A percentile compares a stretch with the other conserved stretches of the same genome.
phyloP scores from a whole-genome alignment of 1,284 basidiomycete species.

The Pseudozyma sp. region DNA sequence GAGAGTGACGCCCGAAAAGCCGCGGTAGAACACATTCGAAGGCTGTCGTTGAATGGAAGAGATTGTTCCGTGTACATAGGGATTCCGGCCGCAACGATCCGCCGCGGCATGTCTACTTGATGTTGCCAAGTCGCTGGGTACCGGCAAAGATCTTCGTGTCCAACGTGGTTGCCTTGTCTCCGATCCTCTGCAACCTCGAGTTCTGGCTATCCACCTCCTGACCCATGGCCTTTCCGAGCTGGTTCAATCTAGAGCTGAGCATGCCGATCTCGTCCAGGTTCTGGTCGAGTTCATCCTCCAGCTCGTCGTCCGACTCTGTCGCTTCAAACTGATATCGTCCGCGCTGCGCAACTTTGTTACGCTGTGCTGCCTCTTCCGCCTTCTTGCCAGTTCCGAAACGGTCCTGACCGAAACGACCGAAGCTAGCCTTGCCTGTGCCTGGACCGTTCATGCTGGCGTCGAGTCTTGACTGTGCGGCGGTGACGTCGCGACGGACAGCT shows the following conservation, averaged over 20 bases:
- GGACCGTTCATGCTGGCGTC: slow-evolving; percentile 75
- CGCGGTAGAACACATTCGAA: too few relatives aligned
- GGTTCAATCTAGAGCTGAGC: slow-evolving; percentile 84
- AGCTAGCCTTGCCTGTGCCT: slow-evolving; percentile 48
- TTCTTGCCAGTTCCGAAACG: slow-evolving; percentile 51
- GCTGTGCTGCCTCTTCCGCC: slow-evolving; percentile 26
- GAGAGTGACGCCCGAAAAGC: too few relatives aligned
- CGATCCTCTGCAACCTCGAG: slow-evolving; percentile 58
- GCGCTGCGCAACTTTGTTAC: slow-evolving; percentile 74
- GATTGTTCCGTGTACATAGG: neutral
- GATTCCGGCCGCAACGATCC: neutral
- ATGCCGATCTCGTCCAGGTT: slow-evolving; percentile 90
- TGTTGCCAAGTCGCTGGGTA: slow-evolving; percentile 62
- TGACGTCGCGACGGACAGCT: slow-evolving; percentile 73
- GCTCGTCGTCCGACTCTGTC: slow-evolving; percentile 93
- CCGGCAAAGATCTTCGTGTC: slow-evolving; percentile 66
- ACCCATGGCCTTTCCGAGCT: slow-evolving; percentile 84
- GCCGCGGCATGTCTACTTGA: slow-evolving; percentile 41
- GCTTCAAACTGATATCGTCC: slow-evolving; percentile 93
- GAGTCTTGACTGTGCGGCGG: slow-evolving; percentile 86
- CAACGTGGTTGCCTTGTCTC: slow-evolving; percentile 63
- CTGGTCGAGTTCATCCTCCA: slow-evolving; percentile 81
- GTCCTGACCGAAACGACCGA: slow-evolving; percentile 58
- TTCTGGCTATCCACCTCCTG: slow-evolving; percentile 68
- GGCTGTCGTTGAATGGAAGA: neutral